Conservation (phyloP, 2,329 filamentous ascomycete species). For the Colletotrichum lini region DNA sequence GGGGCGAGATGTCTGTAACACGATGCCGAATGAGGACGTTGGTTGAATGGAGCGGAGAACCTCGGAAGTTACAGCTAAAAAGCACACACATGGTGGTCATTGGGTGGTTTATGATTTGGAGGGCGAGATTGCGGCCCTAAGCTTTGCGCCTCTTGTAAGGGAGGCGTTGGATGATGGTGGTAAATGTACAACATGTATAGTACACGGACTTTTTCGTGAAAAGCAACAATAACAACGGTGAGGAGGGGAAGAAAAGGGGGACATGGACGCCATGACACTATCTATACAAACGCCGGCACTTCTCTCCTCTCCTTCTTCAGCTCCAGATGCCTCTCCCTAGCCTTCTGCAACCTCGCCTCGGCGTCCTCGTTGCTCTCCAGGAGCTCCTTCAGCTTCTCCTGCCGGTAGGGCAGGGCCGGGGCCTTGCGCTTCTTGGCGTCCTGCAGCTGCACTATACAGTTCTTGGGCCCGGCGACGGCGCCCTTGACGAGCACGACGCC, state of each 20-base stretch:
- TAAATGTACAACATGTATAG: constrained; percentile 55
- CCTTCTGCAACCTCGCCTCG: constrained; percentile 62
- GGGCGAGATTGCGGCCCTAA: constrained; percentile 27
- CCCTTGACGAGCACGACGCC: constrained; percentile 92
- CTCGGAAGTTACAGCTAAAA: neutral
- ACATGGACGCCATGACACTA: neutral
- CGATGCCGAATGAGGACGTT: neutral
- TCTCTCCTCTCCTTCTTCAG: constrained; percentile 61
- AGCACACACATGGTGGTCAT: constrained; percentile 22
- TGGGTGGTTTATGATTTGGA: constrained; percentile 21
- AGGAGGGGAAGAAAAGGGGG: constrained; percentile 25
- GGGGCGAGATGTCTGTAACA: neutral
- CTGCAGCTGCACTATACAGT: constrained; percentile 85
- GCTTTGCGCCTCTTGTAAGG: constrained; percentile 32
- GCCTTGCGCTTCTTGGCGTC: constrained; percentile 89
- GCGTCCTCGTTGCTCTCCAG: constrained; percentile 64
- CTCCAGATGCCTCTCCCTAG: constrained; percentile 66
- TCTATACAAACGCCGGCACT: constrained; percentile 44
- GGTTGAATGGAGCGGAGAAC: too few species aligned
- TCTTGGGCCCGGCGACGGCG: constrained; percentile 88
- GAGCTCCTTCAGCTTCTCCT: constrained; percentile 60
- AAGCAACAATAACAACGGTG: constrained; percentile 38
- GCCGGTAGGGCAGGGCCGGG: constrained; percentile 64
- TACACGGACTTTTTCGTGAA: constrained; percentile 47
- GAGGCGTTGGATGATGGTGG: constrained; percentile 11